Base-by-base conservation (phyloP, 106 monocot species). In the Allium fistulosum region DNA sequence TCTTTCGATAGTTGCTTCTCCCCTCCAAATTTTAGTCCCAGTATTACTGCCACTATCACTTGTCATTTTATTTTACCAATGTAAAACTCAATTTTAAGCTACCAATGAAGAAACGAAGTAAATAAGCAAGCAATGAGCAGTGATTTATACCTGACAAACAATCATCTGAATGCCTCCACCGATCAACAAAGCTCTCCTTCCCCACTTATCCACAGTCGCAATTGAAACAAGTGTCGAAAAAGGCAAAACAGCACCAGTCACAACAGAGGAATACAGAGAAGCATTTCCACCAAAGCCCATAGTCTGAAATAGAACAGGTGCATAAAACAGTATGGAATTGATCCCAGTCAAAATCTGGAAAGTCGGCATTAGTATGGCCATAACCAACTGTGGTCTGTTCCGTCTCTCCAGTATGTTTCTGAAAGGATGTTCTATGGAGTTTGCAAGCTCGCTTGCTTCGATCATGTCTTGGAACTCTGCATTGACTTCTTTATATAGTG, bases 331-430 rank as follows among this genome's bases (percentile, higher is more conserved):
- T 46, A 99, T 89, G 17, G 90, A 93, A 61, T 99, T 93, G 71
- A 99, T 99, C 15, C 93, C 93, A 1, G 90, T 93, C 3, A 99
- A 80, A 2, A 99, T 99, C 81, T 99, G 90, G 65, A 90, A 99
- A 13, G 85, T 55, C 4, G 99, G 99, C 93, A 99, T 93, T 74
- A 76, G 83, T 17, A 93, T 69, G 8, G 99, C 99, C 93, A 99
- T 81, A 17, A 93, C 87, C 63, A 99, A 79, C 74, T 93, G 99
- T 14, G 99, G 93, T 71, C 87, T 58, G 69, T 99, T 99, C 65
- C 87, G 74, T 57, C 53, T 58, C 80, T 99, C 83, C 10, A 90
- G 59, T 17, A 99, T 87, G 89, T 87, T 99, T 22, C 79, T 75
- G 69, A 93, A 99, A 6, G 97, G 93, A 62, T 87, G 82, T 51